phyloP scores from a whole-genome alignment of 2,329 filamentous ascomycete genomes.

The Triangularia verruculosa region DNA sequence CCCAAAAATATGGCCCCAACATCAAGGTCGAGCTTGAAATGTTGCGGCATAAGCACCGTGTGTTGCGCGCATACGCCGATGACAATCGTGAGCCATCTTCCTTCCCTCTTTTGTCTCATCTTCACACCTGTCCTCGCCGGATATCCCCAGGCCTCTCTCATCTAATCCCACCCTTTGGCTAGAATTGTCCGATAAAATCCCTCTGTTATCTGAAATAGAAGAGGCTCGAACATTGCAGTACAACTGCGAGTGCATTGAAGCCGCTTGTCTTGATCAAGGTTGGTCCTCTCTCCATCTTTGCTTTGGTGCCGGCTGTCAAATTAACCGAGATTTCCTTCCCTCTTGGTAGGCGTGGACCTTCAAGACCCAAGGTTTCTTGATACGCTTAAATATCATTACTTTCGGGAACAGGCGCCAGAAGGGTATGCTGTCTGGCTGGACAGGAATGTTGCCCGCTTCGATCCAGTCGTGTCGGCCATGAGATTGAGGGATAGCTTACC shows the following conservation, averaged over 20 bases:
- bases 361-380: slow-evolving; percentile 41
- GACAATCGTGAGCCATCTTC: slow-evolving; percentile 46
- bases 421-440: slow-evolving; percentile 53
- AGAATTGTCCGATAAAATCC: slow-evolving; percentile 42
- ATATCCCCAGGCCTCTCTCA: not conserved
- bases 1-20: slow-evolving; percentile 47
- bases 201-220: slow-evolving; percentile 52
- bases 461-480: slow-evolving; percentile 45
- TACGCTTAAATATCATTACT: slow-evolving; percentile 36
- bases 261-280: slow-evolving; percentile 49
- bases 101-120: slow-evolving; percentile 7
- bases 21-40: slow-evolving; percentile 50
- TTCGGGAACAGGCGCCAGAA: slow-evolving; percentile 41
- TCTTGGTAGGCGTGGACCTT: slow-evolving; percentile 43
- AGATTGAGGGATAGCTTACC: slow-evolving; percentile 38
- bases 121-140: not conserved
- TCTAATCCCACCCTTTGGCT: slow-evolving; percentile 6
- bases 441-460: slow-evolving; percentile 48
- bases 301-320: not conserved
- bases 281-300: slow-evolving; percentile 24
- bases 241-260: slow-evolving; percentile 57
- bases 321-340: slow-evolving; percentile 7
- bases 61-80: slow-evolving; percentile 47
- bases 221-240: slow-evolving; percentile 57
- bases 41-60: slow-evolving; percentile 53